Evolutionary conservation across 2,329 filamentous ascomycete genomes (phyloP).

Genomic region (Rutstroemia sp.): DNA sequence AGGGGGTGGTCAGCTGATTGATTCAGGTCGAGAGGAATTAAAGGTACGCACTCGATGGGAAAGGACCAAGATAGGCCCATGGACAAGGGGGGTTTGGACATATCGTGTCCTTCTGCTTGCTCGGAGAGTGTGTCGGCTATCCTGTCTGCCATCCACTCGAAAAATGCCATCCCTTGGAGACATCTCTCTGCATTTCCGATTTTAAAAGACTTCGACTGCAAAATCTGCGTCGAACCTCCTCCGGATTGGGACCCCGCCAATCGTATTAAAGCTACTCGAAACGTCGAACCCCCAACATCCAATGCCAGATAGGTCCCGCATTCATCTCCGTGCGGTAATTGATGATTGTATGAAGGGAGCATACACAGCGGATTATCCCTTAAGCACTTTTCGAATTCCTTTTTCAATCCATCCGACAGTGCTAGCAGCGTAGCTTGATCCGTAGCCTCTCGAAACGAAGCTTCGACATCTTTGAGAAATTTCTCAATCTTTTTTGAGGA

Average conservation of each 20-base stretch:
- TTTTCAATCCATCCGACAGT: slow-evolving; percentile 44
- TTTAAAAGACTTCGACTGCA: slow-evolving; percentile 47
- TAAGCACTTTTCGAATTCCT: slow-evolving; percentile 47
- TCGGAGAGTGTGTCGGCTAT: slow-evolving; percentile 49
- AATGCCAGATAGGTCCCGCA: slow-evolving; percentile 52
- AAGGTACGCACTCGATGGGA: slow-evolving; percentile 51
- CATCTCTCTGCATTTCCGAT: slow-evolving; percentile 49
- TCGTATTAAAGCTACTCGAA: slow-evolving; percentile 57
- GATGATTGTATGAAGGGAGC: slow-evolving; percentile 60
- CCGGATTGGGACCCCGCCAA: slow-evolving; percentile 40
- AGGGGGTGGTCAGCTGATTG: slow-evolving; percentile 22
- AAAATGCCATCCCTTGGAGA: slow-evolving; percentile 52
- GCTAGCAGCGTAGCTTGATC: slow-evolving; percentile 34
- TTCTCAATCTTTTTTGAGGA: slow-evolving; percentile 27
- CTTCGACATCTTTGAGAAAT: slow-evolving; percentile 51
- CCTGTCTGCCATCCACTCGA: slow-evolving; percentile 59
- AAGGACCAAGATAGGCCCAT: slow-evolving; percentile 64
- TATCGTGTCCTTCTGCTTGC: slow-evolving; percentile 34
- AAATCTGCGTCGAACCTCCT: slow-evolving; percentile 41
- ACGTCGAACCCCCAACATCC: slow-evolving; percentile 63
- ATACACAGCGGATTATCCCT: slow-evolving; percentile 48
- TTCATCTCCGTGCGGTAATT: slow-evolving; percentile 54
- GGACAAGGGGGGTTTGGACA: slow-evolving; percentile 37
- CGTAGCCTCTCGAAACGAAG: slow-evolving; percentile 42
- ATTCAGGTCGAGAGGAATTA: slow-evolving; percentile 13